These are phyloP conservation scores for Fusarium solani-melongenae DNA, from an alignment of 2,329 filamentous ascomycete species.

Conservation along the genomic window DNA sequence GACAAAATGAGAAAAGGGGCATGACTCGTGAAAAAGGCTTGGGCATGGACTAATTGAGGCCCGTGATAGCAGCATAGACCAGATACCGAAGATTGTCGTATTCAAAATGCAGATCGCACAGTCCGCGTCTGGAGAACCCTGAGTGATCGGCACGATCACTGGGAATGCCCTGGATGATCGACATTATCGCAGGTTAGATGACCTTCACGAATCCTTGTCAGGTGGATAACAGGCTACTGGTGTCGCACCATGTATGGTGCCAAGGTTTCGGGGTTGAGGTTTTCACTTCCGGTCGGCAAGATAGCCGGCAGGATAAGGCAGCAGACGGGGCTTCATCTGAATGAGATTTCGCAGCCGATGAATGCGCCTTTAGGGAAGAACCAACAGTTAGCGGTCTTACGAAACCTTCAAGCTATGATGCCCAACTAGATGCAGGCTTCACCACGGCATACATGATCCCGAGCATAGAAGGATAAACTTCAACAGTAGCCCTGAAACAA, in stretches of 20 bases:
- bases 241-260: neutral
- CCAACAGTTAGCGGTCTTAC: neutral
- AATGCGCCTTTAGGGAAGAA: neutral
- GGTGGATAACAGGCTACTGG: neutral
- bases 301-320: neutral
- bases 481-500: neutral
- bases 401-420: neutral
- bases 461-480: neutral
- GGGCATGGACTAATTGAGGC: slow-evolving; percentile 1
- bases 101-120: slow-evolving; percentile 19
- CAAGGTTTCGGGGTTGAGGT: neutral
- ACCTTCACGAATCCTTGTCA: neutral
- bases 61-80: neutral
- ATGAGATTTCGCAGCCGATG: neutral
- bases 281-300: neutral
- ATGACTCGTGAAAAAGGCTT: neutral
- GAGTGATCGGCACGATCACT: neutral
- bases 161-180: neutral
- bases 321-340: neutral
- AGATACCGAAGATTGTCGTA: neutral
- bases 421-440: neutral
- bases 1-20: neutral
- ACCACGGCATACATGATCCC: neutral
- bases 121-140: slow-evolving; percentile 17
- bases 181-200: neutral